Percentiles rank a stretch among this genome's conserved stretches.
These are phyloP conservation scores for Umbelopsis vinacea DNA, from an alignment of 192 early-diverging fungal genomes.

Conservation along the genomic window DNA sequence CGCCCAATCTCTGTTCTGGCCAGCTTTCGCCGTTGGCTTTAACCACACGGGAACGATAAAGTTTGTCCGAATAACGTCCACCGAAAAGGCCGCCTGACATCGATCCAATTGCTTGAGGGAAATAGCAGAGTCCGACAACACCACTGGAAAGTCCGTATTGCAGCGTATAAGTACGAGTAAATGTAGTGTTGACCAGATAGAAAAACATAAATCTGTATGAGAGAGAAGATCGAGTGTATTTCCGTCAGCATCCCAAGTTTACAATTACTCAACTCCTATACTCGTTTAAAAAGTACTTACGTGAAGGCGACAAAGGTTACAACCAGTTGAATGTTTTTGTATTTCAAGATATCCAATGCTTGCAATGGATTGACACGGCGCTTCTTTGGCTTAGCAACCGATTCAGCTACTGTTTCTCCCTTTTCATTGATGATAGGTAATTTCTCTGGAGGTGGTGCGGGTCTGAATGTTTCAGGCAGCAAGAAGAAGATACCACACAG, in stretches of 20 bases:
- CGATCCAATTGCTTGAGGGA: constrained; percentile 30
- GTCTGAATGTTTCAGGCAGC: constrained; percentile 42
- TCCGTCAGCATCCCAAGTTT: too few relatives aligned
- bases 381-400: background rate
- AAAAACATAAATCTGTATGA: constrained; percentile 35
- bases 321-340: constrained; percentile 32
- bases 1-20: constrained; percentile 39
- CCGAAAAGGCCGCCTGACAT: constrained; percentile 32
- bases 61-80: constrained; percentile 26
- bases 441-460: background rate
- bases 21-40: constrained; percentile 17
- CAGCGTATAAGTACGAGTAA: constrained; percentile 36
- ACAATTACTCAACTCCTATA: background rate
- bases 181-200: constrained; percentile 38
- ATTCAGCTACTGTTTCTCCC: constrained; percentile 8
- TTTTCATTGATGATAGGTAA: background rate
- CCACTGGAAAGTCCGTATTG: constrained; percentile 38
- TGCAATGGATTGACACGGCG: constrained; percentile 31
- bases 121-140: constrained; percentile 41
- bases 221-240: background rate
- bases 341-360: constrained; percentile 27
- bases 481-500: constrained; percentile 34
- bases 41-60: constrained; percentile 28
- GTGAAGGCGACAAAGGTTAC: constrained; percentile 28
- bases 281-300: constrained; percentile 20